Evolutionary conservation across 331 rosid species (phyloP), one percentile per base, ranked within the genome.

Genomic region (Stylosanthes scabra): DNA sequence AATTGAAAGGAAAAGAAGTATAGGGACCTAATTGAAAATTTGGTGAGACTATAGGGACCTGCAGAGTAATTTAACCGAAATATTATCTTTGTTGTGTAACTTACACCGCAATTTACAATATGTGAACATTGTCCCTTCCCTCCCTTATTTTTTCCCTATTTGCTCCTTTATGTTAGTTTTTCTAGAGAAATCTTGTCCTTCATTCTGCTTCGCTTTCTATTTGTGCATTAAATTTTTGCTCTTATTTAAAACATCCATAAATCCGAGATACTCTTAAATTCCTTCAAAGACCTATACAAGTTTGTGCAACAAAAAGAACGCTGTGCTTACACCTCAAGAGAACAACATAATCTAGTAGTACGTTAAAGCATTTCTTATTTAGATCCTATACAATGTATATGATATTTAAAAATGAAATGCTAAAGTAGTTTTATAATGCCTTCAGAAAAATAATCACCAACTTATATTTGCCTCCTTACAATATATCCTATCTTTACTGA

Each of bases 401-500:
- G 44, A 50, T 31, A 42, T 9, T 20, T 20, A 20, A 20, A 60
- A 68, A 50, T 20, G 5, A 56, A 12, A 52, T 61, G 29, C 49
- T 69, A 51, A 77, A 63, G n/a, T 31, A 31, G 39, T 16, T 59
- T 67, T 60, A 58, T 60, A 20, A 20, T 20, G 25, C 25, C 49
- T 29, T 79, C 75, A 41, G 41, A 63, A 57, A 41, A 66, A 56
- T 4, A 79, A 52, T 42, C 6, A 10, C 52, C 2, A 12, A 73
- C 74, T 59, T 74, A 15, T 50, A 49, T 42, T 70, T 66, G 25
- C 62, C 59, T 3, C 47, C n/a, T 65, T 57, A 27, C 13, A 9
- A 61, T 45, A 15, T 66, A 52, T 40, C 58, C 45, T n/a, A 28
- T 59, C 16, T 46, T 42, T 40, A 15, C 59, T 74, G 78, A 68